A percentile compares a stretch with the other conserved stretches of the same genome.
Conservation (phyloP, 768 basidiomycete genomes). For the Pulveroboletus sp. region DNA sequence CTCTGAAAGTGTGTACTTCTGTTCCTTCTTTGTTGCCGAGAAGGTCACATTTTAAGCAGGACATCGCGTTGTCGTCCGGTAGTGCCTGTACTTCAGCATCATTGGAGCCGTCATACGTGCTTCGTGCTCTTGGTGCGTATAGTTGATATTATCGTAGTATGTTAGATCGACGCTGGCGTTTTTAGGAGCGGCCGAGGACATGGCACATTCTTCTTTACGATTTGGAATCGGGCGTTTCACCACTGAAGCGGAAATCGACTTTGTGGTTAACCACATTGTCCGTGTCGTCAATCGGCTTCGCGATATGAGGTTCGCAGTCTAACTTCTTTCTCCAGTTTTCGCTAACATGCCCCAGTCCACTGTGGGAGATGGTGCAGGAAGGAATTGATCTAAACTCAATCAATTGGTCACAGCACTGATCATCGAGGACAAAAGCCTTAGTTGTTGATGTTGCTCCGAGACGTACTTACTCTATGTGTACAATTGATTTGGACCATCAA, state of each 20-base stretch:
- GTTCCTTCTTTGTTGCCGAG: conserved; percentile 2
- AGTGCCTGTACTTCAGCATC: conserved; percentile 99
- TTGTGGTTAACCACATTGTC: conserved; percentile 84
- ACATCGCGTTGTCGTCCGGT: conserved; percentile 95
- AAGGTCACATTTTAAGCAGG: conserved; percentile 41
- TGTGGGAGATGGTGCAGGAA: conserved; percentile 99
- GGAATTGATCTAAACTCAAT: conserved; percentile 95
- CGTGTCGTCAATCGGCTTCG: conserved; percentile 81
- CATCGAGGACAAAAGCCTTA: not conserved
- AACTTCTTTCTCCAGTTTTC: conserved; percentile 3
- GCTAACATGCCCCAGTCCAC: conserved; percentile 50
- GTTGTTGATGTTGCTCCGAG: not conserved
- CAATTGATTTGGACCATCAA: conserved; percentile 2
- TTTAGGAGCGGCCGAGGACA: conserved; percentile 90
- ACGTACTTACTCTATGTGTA: conserved; percentile 13
- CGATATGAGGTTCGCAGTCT: conserved; percentile 76
- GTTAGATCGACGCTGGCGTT: not conserved
- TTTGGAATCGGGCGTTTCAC: conserved; percentile 99
- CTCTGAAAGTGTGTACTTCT: conserved; percentile 67
- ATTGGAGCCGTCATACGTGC: conserved; percentile 95
- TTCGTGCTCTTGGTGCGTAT: conserved; percentile 78
- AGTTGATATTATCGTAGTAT: conserved; percentile 8
- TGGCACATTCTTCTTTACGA: conserved; percentile 96
- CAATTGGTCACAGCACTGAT: conserved; percentile 77
- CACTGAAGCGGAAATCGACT: conserved; percentile 95